Evolutionary conservation across 768 basidiomycete species (phyloP).

Genomic region (Galerina marginata): DNA sequence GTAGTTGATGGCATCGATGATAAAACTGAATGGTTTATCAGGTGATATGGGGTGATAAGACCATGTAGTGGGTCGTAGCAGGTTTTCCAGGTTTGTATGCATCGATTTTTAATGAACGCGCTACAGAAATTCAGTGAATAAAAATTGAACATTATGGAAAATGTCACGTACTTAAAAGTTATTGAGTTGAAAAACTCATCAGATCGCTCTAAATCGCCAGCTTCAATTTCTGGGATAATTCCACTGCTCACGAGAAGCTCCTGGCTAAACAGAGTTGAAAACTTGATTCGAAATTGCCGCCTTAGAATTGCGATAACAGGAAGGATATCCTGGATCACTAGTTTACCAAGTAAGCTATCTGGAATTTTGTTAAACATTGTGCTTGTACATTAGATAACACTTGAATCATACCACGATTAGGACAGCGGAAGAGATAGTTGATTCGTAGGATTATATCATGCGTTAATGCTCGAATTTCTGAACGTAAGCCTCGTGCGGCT

Average conservation of each 20-base stretch:
- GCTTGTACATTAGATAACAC: background rate
- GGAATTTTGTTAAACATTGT: background rate
- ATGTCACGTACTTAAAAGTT: background rate
- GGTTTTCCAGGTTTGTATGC: too few relatives aligned
- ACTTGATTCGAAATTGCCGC: background rate
- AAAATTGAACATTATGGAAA: background rate
- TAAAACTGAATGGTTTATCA: too few relatives aligned
- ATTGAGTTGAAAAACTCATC: constrained; percentile 2
- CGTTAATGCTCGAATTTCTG: background rate
- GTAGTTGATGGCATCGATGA: too few relatives aligned
- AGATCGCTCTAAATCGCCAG: background rate
- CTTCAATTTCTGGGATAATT: background rate
- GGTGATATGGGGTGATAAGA: too few relatives aligned
- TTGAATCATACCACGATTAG: background rate
- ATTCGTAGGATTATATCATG: background rate
- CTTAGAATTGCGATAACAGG: background rate
- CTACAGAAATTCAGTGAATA: too few relatives aligned
- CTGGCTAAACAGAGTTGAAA: background rate
- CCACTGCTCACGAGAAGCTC: background rate
- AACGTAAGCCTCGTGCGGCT: background rate
- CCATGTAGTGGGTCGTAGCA: too few relatives aligned
- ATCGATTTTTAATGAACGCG: too few relatives aligned
- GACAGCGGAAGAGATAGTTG: background rate
- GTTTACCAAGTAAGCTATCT: too few relatives aligned
- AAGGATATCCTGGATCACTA: background rate